A percentile compares a stretch with the other conserved stretches of the same genome.
Evolutionary conservation across 768 basidiomycete species (phyloP).

Genomic region (Sporobolomyces roseus): DNA sequence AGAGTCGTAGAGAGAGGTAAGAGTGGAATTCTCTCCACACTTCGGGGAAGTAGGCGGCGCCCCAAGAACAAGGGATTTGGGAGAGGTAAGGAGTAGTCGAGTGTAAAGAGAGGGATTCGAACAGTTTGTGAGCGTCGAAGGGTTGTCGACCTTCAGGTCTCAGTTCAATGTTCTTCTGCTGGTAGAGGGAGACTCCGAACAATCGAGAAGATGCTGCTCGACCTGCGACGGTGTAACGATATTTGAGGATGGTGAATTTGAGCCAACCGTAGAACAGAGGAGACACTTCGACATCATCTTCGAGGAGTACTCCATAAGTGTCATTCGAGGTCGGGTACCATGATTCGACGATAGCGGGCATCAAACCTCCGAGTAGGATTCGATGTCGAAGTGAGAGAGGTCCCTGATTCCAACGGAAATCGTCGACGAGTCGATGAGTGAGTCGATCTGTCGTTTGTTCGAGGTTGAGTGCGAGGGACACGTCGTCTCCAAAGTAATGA

Average conservation of each 20-base stretch:
- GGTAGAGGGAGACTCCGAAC: slow-evolving; percentile 80
- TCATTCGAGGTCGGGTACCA: slow-evolving; percentile 76
- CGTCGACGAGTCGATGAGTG: slow-evolving; percentile 58
- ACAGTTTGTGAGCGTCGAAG: slow-evolving; percentile 65
- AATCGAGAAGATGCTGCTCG: slow-evolving; percentile 54
- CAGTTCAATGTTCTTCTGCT: slow-evolving; percentile 76
- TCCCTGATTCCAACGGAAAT: slow-evolving; percentile 63
- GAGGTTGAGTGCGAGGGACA: slow-evolving; percentile 66
- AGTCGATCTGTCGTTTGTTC: slow-evolving; percentile 68
- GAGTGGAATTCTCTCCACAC: slow-evolving; percentile 82
- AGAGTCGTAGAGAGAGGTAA: slow-evolving; percentile 69
- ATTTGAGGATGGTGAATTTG: slow-evolving; percentile 72
- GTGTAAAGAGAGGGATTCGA: slow-evolving; percentile 50
- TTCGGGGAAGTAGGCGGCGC: slow-evolving; percentile 82
- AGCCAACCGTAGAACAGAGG: slow-evolving; percentile 80
- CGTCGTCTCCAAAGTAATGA: slow-evolving; percentile 64
- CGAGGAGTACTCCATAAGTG: slow-evolving; percentile 72
- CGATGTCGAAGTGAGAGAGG: slow-evolving; percentile 63
- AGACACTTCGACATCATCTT: slow-evolving; percentile 82
- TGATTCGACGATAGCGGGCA: slow-evolving; percentile 78
- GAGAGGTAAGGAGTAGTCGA: slow-evolving; percentile 71
- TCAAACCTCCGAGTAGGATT: slow-evolving; percentile 70
- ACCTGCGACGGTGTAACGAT: slow-evolving; percentile 55
- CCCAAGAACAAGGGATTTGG: slow-evolving; percentile 86
- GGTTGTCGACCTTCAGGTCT: slow-evolving; percentile 62